phyloP scores from a whole-genome alignment of 2,329 filamentous ascomycete genomes.

The Myriangium duriaei region DNA sequence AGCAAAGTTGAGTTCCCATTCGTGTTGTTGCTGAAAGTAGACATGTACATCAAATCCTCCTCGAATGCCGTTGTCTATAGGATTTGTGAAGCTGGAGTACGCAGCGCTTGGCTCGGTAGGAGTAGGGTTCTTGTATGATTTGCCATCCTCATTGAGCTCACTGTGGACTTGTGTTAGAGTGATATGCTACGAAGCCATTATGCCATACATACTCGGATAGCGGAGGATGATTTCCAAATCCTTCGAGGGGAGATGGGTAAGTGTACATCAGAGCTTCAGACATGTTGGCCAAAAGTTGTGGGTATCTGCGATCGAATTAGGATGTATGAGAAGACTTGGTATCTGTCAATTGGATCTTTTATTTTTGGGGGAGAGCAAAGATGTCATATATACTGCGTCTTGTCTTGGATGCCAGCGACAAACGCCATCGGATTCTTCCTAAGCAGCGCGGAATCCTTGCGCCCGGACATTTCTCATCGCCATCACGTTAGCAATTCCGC shows the following conservation, averaged over 20 bases:
- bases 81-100: slow-evolving; percentile 57
- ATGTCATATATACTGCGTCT: no score
- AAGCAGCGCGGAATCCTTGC: slow-evolving; percentile 7
- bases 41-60: slow-evolving; percentile 82
- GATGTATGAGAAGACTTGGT: no score
- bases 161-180: slow-evolving; percentile 25
- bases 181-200: no score
- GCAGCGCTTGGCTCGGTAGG: slow-evolving; percentile 47
- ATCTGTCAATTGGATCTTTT: no score
- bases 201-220: slow-evolving; percentile 32
- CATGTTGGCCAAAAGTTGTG: no score
- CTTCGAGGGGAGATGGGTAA: slow-evolving; percentile 42
- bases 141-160: slow-evolving; percentile 58
- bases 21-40: slow-evolving; percentile 58
- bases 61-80: slow-evolving; percentile 50
- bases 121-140: slow-evolving; percentile 59
- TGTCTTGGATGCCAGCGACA: no score
- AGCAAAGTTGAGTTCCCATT: slow-evolving; percentile 54
- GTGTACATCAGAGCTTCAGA: slow-evolving; percentile 40
- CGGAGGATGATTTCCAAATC: slow-evolving; percentile 36
- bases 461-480: no score
- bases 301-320: no score
- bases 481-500: background rate
- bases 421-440: no score
- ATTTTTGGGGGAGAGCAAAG: no score